Conservation (phyloP, 345 rosid species). For the Luvunga scandens region DNA sequence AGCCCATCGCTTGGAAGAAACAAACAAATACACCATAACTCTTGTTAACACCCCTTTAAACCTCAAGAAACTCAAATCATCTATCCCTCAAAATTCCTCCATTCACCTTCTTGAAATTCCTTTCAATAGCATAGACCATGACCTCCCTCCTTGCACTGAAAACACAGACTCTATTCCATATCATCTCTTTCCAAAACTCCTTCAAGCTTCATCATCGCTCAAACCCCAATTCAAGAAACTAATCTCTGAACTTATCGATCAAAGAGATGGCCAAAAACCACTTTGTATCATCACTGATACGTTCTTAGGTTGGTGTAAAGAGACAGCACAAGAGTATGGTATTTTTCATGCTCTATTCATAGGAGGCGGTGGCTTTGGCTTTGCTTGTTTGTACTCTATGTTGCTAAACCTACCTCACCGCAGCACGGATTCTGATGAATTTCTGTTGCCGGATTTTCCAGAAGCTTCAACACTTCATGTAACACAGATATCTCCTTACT, state of each 20-base stretch:
- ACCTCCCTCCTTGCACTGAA: conserved; percentile 47
- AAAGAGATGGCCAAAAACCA: conserved; percentile 21
- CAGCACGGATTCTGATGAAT: not conserved
- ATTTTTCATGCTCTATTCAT: conserved; percentile 30
- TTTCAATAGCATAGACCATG: conserved; percentile 36
- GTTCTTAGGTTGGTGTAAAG: not conserved
- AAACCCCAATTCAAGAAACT: conserved; percentile 29
- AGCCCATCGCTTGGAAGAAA: conserved; percentile 32
- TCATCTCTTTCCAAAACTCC: conserved; percentile 29
- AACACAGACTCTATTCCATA: conserved; percentile 47
- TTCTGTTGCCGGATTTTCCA: conserved; percentile 25
- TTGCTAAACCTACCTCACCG: conserved; percentile 28
- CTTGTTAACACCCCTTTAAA: conserved; percentile 29
- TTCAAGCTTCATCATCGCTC: conserved; percentile 38
- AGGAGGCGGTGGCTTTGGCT: conserved; percentile 25
- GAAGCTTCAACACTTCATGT: conserved; percentile 23
- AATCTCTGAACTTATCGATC: conserved; percentile 13
- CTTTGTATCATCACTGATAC: conserved; percentile 26
- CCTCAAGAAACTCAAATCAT: conserved; percentile 28
- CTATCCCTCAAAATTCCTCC: conserved; percentile 31
- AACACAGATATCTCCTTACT: conserved; percentile 14
- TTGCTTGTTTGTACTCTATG: conserved; percentile 27
- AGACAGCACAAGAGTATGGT: conserved; percentile 26
- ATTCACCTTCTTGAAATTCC: conserved; percentile 44
- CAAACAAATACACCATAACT: conserved; percentile 20